Base-by-base conservation (phyloP, 257 asterid species). In the Solanum corneliomulleri region DNA sequence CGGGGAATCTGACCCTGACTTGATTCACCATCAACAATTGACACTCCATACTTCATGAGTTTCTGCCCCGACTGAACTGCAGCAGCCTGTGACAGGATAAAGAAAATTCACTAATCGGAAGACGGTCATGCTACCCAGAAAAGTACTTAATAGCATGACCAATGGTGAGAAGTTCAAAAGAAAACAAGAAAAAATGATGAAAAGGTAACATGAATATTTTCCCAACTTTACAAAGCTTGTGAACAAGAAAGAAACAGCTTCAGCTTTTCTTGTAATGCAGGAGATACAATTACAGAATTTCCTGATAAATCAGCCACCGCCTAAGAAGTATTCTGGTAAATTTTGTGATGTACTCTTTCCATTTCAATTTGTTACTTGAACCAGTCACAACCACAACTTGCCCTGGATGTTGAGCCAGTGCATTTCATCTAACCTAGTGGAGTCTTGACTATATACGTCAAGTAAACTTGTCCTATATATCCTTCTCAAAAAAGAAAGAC, bases 1-100 rank as follows among this genome's bases (percentile, higher is more conserved):
- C 98, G 98, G 75, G 99, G 98, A 88, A 95, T 93, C 89, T 96
- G 96, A 88, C 98, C 99, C 71, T 80, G 94, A 21, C 88, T 84
- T 87, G 81, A 88, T 86, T 95, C 96, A 87, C 91, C 98, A 62
- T 92, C 96, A 85, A 85, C 98, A 82, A 93, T 93, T 8, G 93
- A 91, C 86, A 93, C 94, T 82, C 99, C 99, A 89, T 94, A 92
- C 62, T 89, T 93, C 98, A 96, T 95, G 77, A 93, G 90, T 90
- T 91, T 93, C 92, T 94, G 95, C 37, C 97, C 97, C 23, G 98
- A 88, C 88, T 93, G 92, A 88, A 91, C 97, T 47, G 99, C 95
- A 91, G 95, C 94, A 85, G 96, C 87, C 99, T 96, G 93, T 87
- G 90, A 88, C 72, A 88, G 87, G 66, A 88, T 82, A 84, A 49